Percentiles rank a stretch among this genome's conserved stretches.
Evolutionary conservation across 306 rosid genomes (phyloP).

Genomic region (Cicer yamashitae): DNA sequence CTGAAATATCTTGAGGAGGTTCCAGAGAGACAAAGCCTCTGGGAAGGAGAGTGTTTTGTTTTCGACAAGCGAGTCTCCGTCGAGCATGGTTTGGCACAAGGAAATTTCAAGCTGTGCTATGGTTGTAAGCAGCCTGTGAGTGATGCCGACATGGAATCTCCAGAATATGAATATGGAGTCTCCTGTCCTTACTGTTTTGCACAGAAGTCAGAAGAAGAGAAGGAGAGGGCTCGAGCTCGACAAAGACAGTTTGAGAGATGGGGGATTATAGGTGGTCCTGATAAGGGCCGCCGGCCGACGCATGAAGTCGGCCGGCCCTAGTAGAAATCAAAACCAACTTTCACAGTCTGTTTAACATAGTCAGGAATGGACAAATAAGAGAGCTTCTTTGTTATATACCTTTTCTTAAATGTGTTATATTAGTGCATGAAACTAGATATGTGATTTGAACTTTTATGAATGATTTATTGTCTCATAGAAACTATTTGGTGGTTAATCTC

Average conservation of each 20-base stretch:
- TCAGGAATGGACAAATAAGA: background rate
- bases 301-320: constrained; percentile 27
- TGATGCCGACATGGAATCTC: constrained; percentile 87
- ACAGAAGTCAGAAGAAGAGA: constrained; percentile 80
- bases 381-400: background rate
- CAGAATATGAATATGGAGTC: constrained; percentile 78
- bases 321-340: constrained; percentile 47
- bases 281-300: constrained; percentile 69
- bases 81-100: constrained; percentile 84
- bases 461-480: constrained; percentile 15
- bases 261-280: constrained; percentile 94
- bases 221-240: constrained; percentile 93
- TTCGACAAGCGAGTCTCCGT: constrained; percentile 94
- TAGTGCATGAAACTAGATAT: constrained; percentile 26
- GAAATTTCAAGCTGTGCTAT: constrained; percentile 90
- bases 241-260: constrained; percentile 86
- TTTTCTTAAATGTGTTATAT: background rate
- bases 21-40: constrained; percentile 76
- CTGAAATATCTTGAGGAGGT: constrained; percentile 91
- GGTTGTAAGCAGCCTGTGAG: constrained; percentile 96
- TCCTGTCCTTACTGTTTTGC: constrained; percentile 80
- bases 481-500: background rate
- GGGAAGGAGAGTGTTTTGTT: constrained; percentile 98
- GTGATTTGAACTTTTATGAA: constrained; percentile 4
- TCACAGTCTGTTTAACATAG: constrained; percentile 56